Evolutionary conservation across 1,139 yeast species (phyloP), one percentile per base, ranked within the genome.

Genomic region (Kodamaea arcana): DNA sequence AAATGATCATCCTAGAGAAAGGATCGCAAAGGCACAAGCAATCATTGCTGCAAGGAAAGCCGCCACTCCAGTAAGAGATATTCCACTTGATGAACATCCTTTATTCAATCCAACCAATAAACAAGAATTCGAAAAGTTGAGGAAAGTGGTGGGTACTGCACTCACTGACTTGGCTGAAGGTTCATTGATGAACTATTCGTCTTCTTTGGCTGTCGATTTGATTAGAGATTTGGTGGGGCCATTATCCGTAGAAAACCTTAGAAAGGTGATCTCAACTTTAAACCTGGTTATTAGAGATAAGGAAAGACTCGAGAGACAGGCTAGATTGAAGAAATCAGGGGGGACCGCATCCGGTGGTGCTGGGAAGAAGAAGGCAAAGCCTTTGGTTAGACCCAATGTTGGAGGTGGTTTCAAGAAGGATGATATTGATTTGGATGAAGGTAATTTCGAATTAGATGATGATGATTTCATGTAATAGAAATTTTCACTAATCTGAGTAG

Each of bases 281-380:
- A 85, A 80, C 48, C 92, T 90, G 6, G 61, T 83, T 37, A 69
- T 83, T 44, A 88, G 83, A 53, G 95, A 88, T 38, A 92, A 92
- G 67, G 92, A 83, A 60, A 83, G 81, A 58, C 83, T 82, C 40
- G 97, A 90, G 66, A 85, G 97, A 69, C 83, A 74, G 52, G 86
- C 83, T 3, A 76, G 94, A 64, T 67, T 83, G 52, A 75, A 82
- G 52, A 82, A 80, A 57, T 75, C 87, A 31, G 92, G 92, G 43
- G 92, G 92, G 44, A 83, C 92, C 31, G 79, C 92, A 27, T 83
- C 94, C 30, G 95, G 94, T 54, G 94, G 97, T 57, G 92, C 94
- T 22, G 97, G 96, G 54, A 87, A 86, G 74, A 85, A 87, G 79
- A 88, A 90, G 77, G 90, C 81, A 44, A 88, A 87, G 70, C 72